Base-by-base conservation (phyloP, 75 land plant genomes). In the Pseudotsuga menziesii region DNA sequence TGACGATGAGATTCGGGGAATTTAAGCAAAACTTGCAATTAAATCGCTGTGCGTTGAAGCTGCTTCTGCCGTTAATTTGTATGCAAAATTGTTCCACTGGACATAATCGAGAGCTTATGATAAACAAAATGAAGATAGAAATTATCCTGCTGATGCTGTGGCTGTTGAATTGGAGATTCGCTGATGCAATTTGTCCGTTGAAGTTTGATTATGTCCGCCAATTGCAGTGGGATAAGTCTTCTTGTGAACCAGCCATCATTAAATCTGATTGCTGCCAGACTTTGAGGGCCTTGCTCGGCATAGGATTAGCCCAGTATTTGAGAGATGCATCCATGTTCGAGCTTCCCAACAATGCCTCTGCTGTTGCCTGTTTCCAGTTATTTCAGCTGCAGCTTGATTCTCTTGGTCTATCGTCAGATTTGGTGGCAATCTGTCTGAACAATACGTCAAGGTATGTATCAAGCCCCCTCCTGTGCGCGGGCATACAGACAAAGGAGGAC, bases 221-320 rank as follows among this genome's bases (percentile, higher is more conserved):
- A 44, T 75, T 76, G 58, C 81, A 81, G 17, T 87, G 89, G 89
- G 83, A 87, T 77, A 73, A 35, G 4, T 63, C 83, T 19, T 9
- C 64, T 19, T 87, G 89, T 79, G 4, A 52, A 67, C 32, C 72
- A 0, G 55, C 1, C 27, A 32, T 56, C 6, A 0, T 35, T 19
- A 3, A 19, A 20, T 41, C 22, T 15, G 22, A 39, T 2, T 67
- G 72, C n/a, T 94, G 94, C 80, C 77, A 56, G 39, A 87, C 91
- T 2, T 82, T 88, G 20, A 64, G 85, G 16, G 78, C 80, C 69
- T 75, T 85, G 69, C 77, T 87, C 56, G 97, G 88, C 9, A 62
- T 94, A 2, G 86, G 81, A 5, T 32, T 88, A 15, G 84, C 92
- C 57, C 71, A 74, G 39, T 85, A 88, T 76, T 92, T 94, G 66